Evolutionary conservation across 768 basidiomycete genomes (phyloP).

Genomic region (Tylopilus sp.): DNA sequence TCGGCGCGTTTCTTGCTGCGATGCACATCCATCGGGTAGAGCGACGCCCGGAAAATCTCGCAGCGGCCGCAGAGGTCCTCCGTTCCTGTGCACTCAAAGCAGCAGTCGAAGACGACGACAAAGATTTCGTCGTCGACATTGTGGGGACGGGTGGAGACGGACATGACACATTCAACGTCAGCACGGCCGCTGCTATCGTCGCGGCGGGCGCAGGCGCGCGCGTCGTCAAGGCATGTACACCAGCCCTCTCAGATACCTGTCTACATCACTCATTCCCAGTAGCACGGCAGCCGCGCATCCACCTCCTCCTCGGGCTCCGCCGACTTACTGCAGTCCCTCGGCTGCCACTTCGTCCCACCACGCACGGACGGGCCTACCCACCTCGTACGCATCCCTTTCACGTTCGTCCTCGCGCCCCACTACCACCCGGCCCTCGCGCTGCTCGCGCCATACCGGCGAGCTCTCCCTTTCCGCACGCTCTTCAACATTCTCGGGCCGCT

Average conservation of each 20-base stretch:
- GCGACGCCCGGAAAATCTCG: constrained; percentile 68
- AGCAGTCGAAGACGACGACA: constrained; percentile 33
- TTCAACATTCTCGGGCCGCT: constrained; percentile 95
- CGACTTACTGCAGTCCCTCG: constrained; percentile 84
- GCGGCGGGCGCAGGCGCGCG: constrained; percentile 93
- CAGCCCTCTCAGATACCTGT: not conserved
- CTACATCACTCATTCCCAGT: not conserved
- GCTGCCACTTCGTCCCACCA: constrained; percentile 68
- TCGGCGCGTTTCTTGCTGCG: constrained; percentile 88
- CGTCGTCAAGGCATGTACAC: constrained; percentile 72
- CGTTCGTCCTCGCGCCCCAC: constrained; percentile 90
- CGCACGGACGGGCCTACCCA: constrained; percentile 38
- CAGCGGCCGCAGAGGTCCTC: constrained; percentile 68
- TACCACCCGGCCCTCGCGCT: constrained; percentile 86
- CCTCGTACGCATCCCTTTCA: constrained; percentile 73
- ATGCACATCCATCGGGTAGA: constrained; percentile 80
- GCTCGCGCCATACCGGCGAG: constrained; percentile 79
- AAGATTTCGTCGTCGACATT: constrained; percentile 64
- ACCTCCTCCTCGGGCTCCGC: constrained; percentile 95
- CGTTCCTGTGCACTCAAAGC: not conserved
- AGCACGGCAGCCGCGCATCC: constrained; percentile 91
- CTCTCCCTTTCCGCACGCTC: constrained; percentile 91
- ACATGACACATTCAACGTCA: constrained; percentile 94
- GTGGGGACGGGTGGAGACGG: constrained; percentile 74
- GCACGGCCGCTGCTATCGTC: constrained; percentile 89